Evolutionary conservation across 352 stramenopile genomes (phyloP), one percentile per base, ranked within the genome.

Genomic region (Labyrinthula sp.): DNA sequence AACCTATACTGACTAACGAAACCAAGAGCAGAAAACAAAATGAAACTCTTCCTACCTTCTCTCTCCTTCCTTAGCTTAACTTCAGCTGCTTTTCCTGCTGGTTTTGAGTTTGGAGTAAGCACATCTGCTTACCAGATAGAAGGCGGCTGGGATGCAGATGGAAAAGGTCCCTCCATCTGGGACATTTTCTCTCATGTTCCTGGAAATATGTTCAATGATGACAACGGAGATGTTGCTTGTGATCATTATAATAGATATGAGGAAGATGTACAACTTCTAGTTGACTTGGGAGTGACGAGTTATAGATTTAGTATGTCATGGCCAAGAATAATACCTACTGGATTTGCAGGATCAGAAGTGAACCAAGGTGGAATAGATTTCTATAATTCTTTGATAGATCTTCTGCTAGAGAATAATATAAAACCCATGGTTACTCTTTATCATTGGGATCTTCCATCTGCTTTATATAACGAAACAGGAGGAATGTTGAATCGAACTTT

Each of bases 251-350:
- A 92, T 59, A 65, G 67, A 27, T 58, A 88, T 56, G 55, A 74
- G 29, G 54, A 80, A 28, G 84, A 95, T 59, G 68, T 95, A n/a
- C 52, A 73, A 40, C 60, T 94, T 22, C 90, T 94, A 76, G 71
- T 78, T 31, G 56, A 66, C 38, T 63, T 91, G 52, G 75, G 77
- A 4, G 43, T 93, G 2, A 72, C 83, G 56, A 58, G 70, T 3
- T 93, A 89, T 54, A 68, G 80, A 3, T 86, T 94, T 59, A 87
- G 71, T 0, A 73, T 93, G 48, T 71, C 75, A 1, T 95, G 83
- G 83, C 62, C 75, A 29, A 65, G 82, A 17, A 87, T 93, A 45
- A 62, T 90, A 10, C 78, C 78, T 0, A 59, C 67, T 28, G 79
- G 78, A 8, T n/a, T n/a, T n/a, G n/a, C n/a, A n/a, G 40, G 52